A percentile compares a stretch with the other conserved stretches of the same genome.
Conservation (phyloP, 2,329 filamentous ascomycete genomes). For the Cladosporium oxysporum region DNA sequence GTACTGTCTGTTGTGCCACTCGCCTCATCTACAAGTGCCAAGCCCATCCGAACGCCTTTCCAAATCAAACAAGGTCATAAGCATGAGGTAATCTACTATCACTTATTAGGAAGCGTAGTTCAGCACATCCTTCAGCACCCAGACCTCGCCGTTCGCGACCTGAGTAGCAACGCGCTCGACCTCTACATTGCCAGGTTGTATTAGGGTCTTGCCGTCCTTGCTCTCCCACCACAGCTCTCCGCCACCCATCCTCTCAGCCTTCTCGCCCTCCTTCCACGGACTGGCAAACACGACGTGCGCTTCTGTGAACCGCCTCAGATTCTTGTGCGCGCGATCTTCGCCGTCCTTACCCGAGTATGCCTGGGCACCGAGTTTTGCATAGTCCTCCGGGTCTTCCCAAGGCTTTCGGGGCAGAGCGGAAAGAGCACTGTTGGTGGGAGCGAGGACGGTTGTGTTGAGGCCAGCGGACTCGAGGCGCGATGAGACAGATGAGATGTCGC, state of each 20-base stretch:
- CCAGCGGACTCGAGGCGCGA: slow-evolving; percentile 66
- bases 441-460: slow-evolving; percentile 79
- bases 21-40: neutral
- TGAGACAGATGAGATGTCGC: slow-evolving; percentile 70
- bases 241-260: slow-evolving; percentile 67
- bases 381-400: slow-evolving; percentile 77
- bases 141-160: slow-evolving; percentile 87
- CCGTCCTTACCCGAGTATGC: slow-evolving; percentile 78
- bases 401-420: slow-evolving; percentile 79
- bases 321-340: slow-evolving; percentile 72
- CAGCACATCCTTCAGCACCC: slow-evolving; percentile 67
- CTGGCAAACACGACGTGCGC: slow-evolving; percentile 75
- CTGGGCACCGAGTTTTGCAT: slow-evolving; percentile 63
- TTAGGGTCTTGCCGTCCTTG: slow-evolving; percentile 65
- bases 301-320: slow-evolving; percentile 79
- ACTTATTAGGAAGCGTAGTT: slow-evolving; percentile 45
- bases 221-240: slow-evolving; percentile 81
- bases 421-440: slow-evolving; percentile 81
- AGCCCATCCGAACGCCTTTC: neutral
- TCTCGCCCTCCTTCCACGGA: slow-evolving; percentile 72
- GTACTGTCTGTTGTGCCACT: neutral
- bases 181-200: slow-evolving; percentile 78
- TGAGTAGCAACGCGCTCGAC: slow-evolving; percentile 72
- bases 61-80: neutral
- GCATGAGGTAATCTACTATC: neutral